Base-by-base conservation (phyloP, 805 yeast genomes). In the Blastobotrys peoriensis region DNA sequence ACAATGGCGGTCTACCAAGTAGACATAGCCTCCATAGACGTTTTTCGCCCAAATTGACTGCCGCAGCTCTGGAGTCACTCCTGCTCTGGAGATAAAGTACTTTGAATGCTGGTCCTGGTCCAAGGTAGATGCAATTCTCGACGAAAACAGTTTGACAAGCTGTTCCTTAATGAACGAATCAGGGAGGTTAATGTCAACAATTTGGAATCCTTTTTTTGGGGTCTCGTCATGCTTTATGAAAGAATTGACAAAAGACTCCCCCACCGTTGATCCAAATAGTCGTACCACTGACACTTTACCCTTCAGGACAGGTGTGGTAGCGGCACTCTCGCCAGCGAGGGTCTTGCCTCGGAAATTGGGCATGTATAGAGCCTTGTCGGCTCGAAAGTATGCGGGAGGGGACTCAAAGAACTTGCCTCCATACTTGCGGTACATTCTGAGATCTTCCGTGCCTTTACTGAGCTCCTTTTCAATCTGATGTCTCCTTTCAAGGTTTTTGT, bases 401-500 rank as follows among this genome's bases (percentile, higher is more conserved):
- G 96, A 76, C 15, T 74, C 68, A 67, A 88, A 93, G 50, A 89
- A 71, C 64, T 88, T 87, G 19, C 98, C 98, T 33, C 79, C 75
- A 2, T 91, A 85, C 54, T 81, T 82, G 40, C 81, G 69, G 58
- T 78, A 41, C 6, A 81, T 2, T 75, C 71, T 55, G 76, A 76
- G 58, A 81, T 70, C n/a, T 84, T 81, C 21, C 86, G 79, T 18
- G 4, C 44, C 44, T 51, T 75, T 76, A 20, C 81, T 74, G 52
- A 82, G 71, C 63, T 83, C 87, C 23, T 51, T 68, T 53, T 80
- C 81, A 49, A 83, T 62, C 47, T 74, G 77, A 43, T 68, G 70
- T 21, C 79, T 68, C 41, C 81, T 65, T 41, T 62, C 57, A 28
- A 65, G 60, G 44, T 76, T 70, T 58, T 73, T 73, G 5, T 72